Evolutionary conservation across 345 rosid genomes (phyloP), one percentile per base, ranked within the genome.

Genomic region (Jatropha curcas): DNA sequence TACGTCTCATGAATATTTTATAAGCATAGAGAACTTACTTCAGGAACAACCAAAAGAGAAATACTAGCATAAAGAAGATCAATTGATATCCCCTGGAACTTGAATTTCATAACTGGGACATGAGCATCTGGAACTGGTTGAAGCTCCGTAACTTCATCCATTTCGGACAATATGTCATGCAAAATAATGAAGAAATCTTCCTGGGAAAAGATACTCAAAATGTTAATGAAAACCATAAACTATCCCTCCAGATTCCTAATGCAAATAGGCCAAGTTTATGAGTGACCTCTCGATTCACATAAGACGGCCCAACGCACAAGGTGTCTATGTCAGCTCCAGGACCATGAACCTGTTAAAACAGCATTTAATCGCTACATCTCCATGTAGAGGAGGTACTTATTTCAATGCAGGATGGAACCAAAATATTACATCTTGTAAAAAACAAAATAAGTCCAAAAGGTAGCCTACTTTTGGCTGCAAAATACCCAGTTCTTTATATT

Each of bases 251-350:
- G 4, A 55, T 24, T 25, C 59, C 30, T 51, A 50, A 67, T 58
- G 59, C 8, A 57, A 76, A 48, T 5, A 41, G 33, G 37, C 61
- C 39, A 69, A 52, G 25, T 30, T 66, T 53, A 78, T 16, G 45
- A 64, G 31, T 79, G 58, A 92, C 98, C 90, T 93, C 98, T 65
- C 97, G 85, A 28, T 84, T 90, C 79, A 91, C 92, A 74, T 93
- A 96, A 70, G 95, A 91, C 59, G 98, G 99, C 68, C 98, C 99
- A 76, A 96, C 88, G 75, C 99, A 96, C 72, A 96, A 71, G 6
- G 97, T 86, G 72, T 96, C 97, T 48, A 96, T 87, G 80, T 96
- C 96, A 64, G 97, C 89, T 70, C 96, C 95, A 80, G 97, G 98
- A 39, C 98, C 93, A 77, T 96, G 97, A 55, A 90, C 98, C 97